Evolutionary conservation across 306 rosid genomes (phyloP), one percentile per base, ranked within the genome.

Genomic region (Cucumis sativus): DNA sequence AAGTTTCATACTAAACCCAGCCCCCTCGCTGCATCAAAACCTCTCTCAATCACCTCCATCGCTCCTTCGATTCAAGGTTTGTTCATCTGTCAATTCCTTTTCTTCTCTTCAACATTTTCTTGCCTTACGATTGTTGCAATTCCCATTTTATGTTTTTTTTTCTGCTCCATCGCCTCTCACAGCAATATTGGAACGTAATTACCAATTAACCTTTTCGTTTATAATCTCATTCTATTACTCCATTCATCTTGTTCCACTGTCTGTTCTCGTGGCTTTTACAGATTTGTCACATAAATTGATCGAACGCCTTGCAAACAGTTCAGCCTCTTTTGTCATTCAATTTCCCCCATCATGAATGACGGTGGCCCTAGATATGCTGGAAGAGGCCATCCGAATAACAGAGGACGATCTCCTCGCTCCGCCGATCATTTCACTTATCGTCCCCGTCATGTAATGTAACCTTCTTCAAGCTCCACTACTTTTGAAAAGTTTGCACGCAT

Each of bases 361-460:
- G 74, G 30, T 41, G 54, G 74, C 55, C 55, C 10, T 67, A 20
- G 73, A 40, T 39, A 41, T 67, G 25, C 52, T 2, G 74, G 74
- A 41, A 45, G 74, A 67, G 54, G 54, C 16, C 52, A 67, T 43
- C 15, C 74, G 10, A 67, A 40, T 66, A 39, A n/a, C 74, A 67
- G 74, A 21, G 74, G 74, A 40, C 55, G 55, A 41, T 41, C 30
- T 41, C 10, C 54, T 67, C 74, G 74, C 10, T 13, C 74, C 11
- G 33, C 54, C 10, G 33, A 41, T 67, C n/a, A 40, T 40, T 67
- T 14, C 15, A n/a, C 54, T 6, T 40, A 67, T 67, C 74, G 55
- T 12, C 74, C 74, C 55, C 74, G 74, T 20, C 74, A 67, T 45
- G 74, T 65, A 65, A 65, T 41, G 51, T 67, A 67, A 41, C 15